A percentile compares a stretch with the other conserved stretches of the same genome.
These are phyloP conservation scores for Dryadomyces quercus-mongolicae DNA, from an alignment of 2,329 filamentous ascomycete genomes.

Conservation along the genomic window DNA sequence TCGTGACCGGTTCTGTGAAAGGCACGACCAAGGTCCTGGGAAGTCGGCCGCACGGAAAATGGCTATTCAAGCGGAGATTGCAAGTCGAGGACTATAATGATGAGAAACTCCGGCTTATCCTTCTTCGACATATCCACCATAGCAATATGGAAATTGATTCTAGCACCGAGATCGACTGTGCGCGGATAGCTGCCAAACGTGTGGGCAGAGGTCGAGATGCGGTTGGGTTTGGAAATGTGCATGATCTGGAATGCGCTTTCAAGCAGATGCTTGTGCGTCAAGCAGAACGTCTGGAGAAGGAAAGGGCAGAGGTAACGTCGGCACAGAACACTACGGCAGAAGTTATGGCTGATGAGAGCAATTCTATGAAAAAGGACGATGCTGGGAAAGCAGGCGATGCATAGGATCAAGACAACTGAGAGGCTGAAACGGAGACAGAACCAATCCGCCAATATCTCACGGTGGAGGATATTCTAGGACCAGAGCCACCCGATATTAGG, in stretches of 20 bases:
- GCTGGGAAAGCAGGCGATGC: neutral
- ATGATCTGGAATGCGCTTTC: neutral
- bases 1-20: neutral
- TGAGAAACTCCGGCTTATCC: neutral
- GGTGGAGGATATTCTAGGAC: neutral
- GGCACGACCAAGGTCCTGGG: neutral
- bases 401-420: neutral
- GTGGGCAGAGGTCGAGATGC: neutral
- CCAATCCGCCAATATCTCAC: neutral
- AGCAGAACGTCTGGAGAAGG: neutral
- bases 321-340: neutral
- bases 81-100: neutral
- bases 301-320: neutral
- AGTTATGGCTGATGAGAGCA: no score
- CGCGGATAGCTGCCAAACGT: neutral
- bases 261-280: neutral
- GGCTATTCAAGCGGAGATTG: neutral
- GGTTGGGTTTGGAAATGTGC: neutral
- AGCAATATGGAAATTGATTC: neutral
- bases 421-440: neutral
- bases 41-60: neutral
- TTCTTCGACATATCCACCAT: neutral
- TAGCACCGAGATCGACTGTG: neutral
- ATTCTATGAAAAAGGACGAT: neutral
- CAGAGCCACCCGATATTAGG: neutral